These are phyloP conservation scores for Cladochytrium tenue DNA, from an alignment of 371 early-diverging fungal species.

Conservation along the genomic window DNA sequence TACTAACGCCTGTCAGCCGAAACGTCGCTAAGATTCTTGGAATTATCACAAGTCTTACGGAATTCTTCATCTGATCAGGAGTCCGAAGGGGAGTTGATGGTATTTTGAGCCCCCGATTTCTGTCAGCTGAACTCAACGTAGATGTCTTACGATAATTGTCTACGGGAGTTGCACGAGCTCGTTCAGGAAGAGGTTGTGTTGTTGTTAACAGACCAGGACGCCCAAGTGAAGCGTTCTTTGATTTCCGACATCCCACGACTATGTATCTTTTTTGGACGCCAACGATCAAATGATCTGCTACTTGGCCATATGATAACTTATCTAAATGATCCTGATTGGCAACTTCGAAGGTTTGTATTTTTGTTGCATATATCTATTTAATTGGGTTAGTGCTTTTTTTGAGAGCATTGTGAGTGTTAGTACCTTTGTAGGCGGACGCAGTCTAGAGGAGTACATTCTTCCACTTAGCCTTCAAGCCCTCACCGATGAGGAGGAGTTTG, in stretches of 20 bases:
- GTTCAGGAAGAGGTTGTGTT: slow-evolving; percentile 66
- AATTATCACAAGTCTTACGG: slow-evolving; percentile 64
- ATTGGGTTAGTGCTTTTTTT: slow-evolving; percentile 73
- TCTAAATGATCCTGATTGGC: slow-evolving; percentile 90
- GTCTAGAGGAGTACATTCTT: slow-evolving; percentile 86
- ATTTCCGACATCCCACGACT: slow-evolving; percentile 74
- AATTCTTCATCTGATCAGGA: slow-evolving; percentile 55
- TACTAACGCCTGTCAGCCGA: slow-evolving; percentile 55
- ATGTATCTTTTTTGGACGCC: slow-evolving; percentile 82
- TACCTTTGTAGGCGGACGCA: slow-evolving; percentile 79
- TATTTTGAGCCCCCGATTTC: neutral
- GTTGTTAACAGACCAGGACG: slow-evolving; percentile 70
- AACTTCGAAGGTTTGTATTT: slow-evolving; percentile 69
- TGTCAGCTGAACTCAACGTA: neutral
- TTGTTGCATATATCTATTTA: neutral
- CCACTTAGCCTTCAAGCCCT: slow-evolving; percentile 90
- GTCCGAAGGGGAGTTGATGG: slow-evolving; percentile 35
- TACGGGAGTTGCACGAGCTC: slow-evolving; percentile 70
- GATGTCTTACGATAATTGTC: slow-evolving; percentile 72
- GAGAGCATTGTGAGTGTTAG: slow-evolving; percentile 88
- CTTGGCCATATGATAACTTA: slow-evolving; percentile 92
- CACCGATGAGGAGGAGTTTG: slow-evolving; percentile 88
- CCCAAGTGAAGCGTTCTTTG: slow-evolving; percentile 75
- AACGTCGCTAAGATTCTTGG: slow-evolving; percentile 71
- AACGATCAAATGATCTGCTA: slow-evolving; percentile 80